Evolutionary conservation across 2,329 filamentous ascomycete genomes (phyloP).

Genomic region (Cordyceps cicadae): DNA sequence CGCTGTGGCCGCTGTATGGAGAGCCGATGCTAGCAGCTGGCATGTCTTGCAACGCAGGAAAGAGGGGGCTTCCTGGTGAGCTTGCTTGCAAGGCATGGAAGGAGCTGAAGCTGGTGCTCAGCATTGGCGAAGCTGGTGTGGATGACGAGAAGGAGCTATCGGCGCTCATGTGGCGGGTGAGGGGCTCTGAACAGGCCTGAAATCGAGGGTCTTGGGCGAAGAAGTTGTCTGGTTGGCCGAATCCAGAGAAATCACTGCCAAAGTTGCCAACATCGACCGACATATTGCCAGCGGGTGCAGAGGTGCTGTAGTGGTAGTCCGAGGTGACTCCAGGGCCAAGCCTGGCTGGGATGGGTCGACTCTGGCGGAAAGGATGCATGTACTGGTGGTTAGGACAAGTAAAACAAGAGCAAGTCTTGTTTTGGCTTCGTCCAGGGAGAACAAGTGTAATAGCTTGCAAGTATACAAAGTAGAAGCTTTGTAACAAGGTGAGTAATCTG

Average conservation of each 20-base stretch:
- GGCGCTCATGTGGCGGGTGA: slow-evolving; percentile 23
- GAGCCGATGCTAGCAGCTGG: slow-evolving; percentile 8
- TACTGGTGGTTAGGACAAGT: not conserved
- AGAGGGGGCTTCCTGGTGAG: slow-evolving; percentile 11
- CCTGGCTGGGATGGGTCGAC: slow-evolving; percentile 3
- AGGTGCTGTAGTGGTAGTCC: slow-evolving; percentile 2
- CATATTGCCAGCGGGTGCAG: slow-evolving; percentile 5
- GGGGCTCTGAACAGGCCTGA: slow-evolving; percentile 14
- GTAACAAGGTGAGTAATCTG: not conserved
- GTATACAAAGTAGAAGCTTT: not conserved
- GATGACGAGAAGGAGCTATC: slow-evolving; percentile 21
- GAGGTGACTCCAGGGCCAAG: slow-evolving; percentile 2
- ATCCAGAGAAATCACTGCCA: not conserved
- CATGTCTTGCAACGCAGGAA: slow-evolving; percentile 9
- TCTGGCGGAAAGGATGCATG: slow-evolving; percentile 10
- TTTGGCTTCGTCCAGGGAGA: not conserved
- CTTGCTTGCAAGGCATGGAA: slow-evolving; percentile 15
- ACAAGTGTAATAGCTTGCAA: not conserved
- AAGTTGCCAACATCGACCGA: not conserved
- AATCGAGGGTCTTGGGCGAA: slow-evolving; percentile 2
- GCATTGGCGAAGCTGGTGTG: slow-evolving; percentile 21
- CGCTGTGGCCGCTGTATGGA: slow-evolving; percentile 15
- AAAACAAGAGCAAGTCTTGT: slow-evolving; percentile 6
- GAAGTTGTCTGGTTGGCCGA: not conserved
- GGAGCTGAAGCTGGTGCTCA: slow-evolving; percentile 9